phyloP scores from a whole-genome alignment of 192 early-diverging fungal species.

The Lunasporangiospora selenospora region DNA sequence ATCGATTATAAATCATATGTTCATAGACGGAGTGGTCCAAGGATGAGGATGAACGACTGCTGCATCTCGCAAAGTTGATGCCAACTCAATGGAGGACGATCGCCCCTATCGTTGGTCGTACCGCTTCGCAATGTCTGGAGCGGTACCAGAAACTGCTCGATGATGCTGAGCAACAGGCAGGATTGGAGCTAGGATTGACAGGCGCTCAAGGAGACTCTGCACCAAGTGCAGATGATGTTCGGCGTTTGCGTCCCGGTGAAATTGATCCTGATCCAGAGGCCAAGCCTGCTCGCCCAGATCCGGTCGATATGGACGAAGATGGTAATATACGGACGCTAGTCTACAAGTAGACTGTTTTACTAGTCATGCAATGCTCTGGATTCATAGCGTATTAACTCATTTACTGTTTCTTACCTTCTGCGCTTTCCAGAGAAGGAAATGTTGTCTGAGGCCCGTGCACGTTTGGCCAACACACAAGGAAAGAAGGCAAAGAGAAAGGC shows the following conservation, averaged over 20 bases:
- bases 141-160: conserved; percentile 95
- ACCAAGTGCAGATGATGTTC: conserved; percentile 85
- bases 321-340: conserved; percentile 12
- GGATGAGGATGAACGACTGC: conserved; percentile 97
- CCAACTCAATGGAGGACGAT: conserved; percentile 99
- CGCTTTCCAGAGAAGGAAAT: conserved; percentile 90
- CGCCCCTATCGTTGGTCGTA: conserved; percentile 97
- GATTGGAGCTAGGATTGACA: conserved; percentile 64
- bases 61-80: conserved; percentile 98
- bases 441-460: conserved; percentile 96
- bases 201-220: conserved; percentile 76
- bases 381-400: background rate
- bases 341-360: background rate
- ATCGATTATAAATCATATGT: background rate
- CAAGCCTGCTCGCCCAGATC: conserved; percentile 97
- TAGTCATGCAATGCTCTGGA: background rate
- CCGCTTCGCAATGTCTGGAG: conserved; percentile 96
- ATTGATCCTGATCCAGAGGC: conserved; percentile 98
- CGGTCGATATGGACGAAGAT: conserved; percentile 99
- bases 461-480: conserved; percentile 99
- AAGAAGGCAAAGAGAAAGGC: conserved; percentile 99
- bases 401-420: background rate
- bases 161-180: conserved; percentile 91
- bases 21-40: conserved; percentile 94
- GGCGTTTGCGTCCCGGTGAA: conserved; percentile 90